Evolutionary conservation across 768 basidiomycete species (phyloP).

Genomic region (Infundibulicybe gibba): DNA sequence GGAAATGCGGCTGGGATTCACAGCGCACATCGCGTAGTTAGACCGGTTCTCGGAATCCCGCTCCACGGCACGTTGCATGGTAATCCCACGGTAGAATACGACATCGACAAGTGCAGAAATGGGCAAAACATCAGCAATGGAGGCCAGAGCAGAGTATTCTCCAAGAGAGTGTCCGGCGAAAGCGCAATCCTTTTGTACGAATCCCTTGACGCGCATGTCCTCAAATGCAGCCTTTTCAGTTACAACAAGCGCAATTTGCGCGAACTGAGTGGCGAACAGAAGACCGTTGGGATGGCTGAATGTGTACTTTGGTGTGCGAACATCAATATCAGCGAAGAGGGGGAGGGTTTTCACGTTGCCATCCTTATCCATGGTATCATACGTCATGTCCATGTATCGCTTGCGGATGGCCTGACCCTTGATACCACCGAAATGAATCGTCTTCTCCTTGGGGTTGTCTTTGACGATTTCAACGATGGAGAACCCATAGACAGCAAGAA

Average conservation of each 20-base stretch:
- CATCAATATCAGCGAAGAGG: constrained; percentile 92
- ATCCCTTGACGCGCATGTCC: constrained; percentile 95
- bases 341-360: constrained; percentile 95
- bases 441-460: constrained; percentile 97
- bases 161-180: constrained; percentile 99
- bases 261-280: constrained; percentile 97
- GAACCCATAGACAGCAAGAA: constrained; percentile 95
- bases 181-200: constrained; percentile 87
- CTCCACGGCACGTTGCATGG: constrained; percentile 99
- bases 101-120: constrained; percentile 96
- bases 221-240: constrained; percentile 99
- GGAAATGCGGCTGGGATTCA: constrained; percentile 94
- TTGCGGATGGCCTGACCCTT: constrained; percentile 98
- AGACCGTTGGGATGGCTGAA: constrained; percentile 96
- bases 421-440: constrained; percentile 98
- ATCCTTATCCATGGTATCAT: constrained; percentile 95
- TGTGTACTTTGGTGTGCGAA: constrained; percentile 95
- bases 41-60: constrained; percentile 91
- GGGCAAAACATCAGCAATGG: constrained; percentile 94
- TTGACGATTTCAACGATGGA: constrained; percentile 99
- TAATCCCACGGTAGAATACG: constrained; percentile 99
- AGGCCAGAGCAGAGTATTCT: constrained; percentile 97
- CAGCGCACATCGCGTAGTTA: constrained; percentile 99
- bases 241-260: constrained; percentile 96
- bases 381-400: constrained; percentile 99